phyloP scores from a whole-genome alignment of 2,329 filamentous ascomycete species.

The Fusarium sp. region DNA sequence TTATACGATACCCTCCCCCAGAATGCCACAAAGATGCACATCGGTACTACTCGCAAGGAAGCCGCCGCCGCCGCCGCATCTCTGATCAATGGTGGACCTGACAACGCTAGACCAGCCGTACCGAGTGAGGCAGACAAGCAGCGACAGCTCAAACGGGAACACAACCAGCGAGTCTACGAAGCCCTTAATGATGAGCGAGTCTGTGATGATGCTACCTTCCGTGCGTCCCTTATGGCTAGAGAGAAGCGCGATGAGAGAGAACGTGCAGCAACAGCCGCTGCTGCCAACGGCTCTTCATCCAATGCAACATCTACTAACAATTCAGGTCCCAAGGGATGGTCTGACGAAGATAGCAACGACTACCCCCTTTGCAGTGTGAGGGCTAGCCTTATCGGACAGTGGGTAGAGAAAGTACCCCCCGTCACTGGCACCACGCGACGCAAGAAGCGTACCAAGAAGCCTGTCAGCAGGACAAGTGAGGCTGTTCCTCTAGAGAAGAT shows the following conservation, averaged over 20 bases:
- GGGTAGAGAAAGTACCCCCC: constrained; percentile 70
- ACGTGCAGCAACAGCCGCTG: neutral
- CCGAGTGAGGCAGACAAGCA: constrained; percentile 58
- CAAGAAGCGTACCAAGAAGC: constrained; percentile 49
- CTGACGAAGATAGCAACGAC: constrained; percentile 72
- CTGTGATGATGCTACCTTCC: constrained; percentile 72
- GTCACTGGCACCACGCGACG: constrained; percentile 50
- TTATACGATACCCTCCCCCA: constrained; percentile 22
- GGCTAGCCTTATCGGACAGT: constrained; percentile 73
- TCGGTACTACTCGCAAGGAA: constrained; percentile 2
- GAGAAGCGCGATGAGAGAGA: constrained; percentile 65
- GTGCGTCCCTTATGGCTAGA: constrained; percentile 68
- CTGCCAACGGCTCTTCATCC: neutral
- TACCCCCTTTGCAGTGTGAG: constrained; percentile 76
- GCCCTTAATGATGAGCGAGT: constrained; percentile 74
- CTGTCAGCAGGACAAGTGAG: neutral
- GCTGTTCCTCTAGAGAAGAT: constrained; percentile 18
- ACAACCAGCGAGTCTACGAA: constrained; percentile 72
- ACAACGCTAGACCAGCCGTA: constrained; percentile 40
- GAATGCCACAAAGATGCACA: neutral
- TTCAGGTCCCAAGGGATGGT: constrained; percentile 62
- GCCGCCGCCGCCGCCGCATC: constrained; percentile 38
- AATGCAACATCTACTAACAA: neutral
- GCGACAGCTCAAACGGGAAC: constrained; percentile 67
- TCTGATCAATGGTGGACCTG: constrained; percentile 29